phyloP scores from a whole-genome alignment of 176 grass and related monocot genomes.

The Hordeum vulgare region MorexV3_pseudomolecules_assembly NC_058520.1:595774198-595774697 shows the following conservation, averaged over 20 bases:
- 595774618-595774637: slow-evolving; percentile 31
- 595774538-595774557: slow-evolving; percentile 54
- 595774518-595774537: slow-evolving; percentile 63
- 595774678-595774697: slow-evolving; percentile 72
- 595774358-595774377: not conserved
- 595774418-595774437: not conserved
- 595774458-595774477: not conserved
- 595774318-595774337: not conserved
- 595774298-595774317: not conserved
- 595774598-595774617: slow-evolving; percentile 49
- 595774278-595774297: too few species aligned
- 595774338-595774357: not conserved
- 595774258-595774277: not conserved
- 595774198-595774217: too few species aligned
- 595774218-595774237: not conserved
- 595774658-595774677: slow-evolving; percentile 64
- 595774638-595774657: slow-evolving; percentile 51
- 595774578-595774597: slow-evolving; percentile 82
- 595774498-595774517: not conserved
- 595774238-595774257: not conserved
- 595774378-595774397: not conserved
- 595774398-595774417: not conserved
- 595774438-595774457: not conserved
- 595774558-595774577: slow-evolving; percentile 87
- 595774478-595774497: not conserved